Evolutionary conservation across 2,329 filamentous ascomycete species (phyloP), one percentile per base, ranked within the genome.

Genomic region (Penicillium corylophilum): DNA sequence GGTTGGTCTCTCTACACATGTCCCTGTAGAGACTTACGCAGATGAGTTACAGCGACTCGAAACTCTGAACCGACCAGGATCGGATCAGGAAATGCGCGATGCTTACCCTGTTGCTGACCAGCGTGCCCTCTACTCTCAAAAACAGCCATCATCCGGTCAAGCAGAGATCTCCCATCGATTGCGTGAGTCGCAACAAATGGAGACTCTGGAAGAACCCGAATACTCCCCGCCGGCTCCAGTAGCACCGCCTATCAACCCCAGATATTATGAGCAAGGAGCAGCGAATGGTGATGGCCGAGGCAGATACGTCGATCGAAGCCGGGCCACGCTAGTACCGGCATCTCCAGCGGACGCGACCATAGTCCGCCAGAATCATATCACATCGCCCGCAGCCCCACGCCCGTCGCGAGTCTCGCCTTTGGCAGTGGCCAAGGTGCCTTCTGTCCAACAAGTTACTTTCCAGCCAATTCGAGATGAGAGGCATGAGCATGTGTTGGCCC

Each of bases 381-480:
- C 85, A 45, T 86, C 85, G 31, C 87, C 87, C 38, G 74, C 87
- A 65, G 89, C 89, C 46, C 88, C 89, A 23, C 88, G 89, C 64
- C 88, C 89, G 47, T 84, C 85, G 44, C 86, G 89, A 65, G 84
- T 84, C 22, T 82, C 82, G 23, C 80, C 81, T 42, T 70, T 84
- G 54, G 78, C 81, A 50, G 74, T 77, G 40, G 69, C 78, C 49
- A 82, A 82, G 65, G 71, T 75, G 47, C 73, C 79, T 54, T 69
- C 74, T 44, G 64, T 79, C 59, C 83, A 57, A 79, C 87, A 68
- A 76, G 80, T 57, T 53, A 69, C 74, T 44, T 64, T 79, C 59
- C 83, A 57, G 79, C 87, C 68, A 76, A 80, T 56, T 66, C 86
- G 73, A 75, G 81, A 61, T 71, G 75, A 66, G 39, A 69, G 73